Evolutionary conservation across 495 filamentous ascomycete genomes (phyloP).

Genomic region (Cairneyella variabilis): DNA sequence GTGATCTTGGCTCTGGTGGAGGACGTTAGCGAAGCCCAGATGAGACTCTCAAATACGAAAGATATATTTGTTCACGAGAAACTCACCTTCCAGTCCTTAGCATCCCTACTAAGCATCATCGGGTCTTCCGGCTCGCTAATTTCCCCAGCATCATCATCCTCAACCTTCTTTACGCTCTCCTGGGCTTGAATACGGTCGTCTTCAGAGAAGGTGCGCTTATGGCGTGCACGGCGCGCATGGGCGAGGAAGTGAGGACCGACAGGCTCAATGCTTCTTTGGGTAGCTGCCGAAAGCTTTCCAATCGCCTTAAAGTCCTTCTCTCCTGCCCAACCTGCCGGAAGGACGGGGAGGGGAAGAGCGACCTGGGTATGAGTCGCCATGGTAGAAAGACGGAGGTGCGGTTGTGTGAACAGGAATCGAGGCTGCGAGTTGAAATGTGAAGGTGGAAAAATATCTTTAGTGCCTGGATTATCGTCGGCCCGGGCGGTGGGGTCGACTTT

Average conservation of each 20-base stretch:
- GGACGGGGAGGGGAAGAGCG: conserved; percentile 61
- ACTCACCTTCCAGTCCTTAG: conserved; percentile 98
- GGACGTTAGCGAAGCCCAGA: conserved; percentile 24
- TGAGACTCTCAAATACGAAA: too few species aligned
- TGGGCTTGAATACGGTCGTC: conserved; percentile 96
- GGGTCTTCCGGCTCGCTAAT: conserved; percentile 91
- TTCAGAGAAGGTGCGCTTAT: conserved; percentile 96
- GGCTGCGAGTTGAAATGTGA: too few species aligned
- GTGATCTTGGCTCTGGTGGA: conserved; percentile 86
- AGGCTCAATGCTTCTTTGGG: conserved; percentile 84
- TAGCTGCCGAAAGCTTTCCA: conserved; percentile 62
- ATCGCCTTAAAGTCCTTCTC: conserved; percentile 90
- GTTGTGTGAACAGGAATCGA: too few species aligned
- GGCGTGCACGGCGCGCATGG: conserved; percentile 90
- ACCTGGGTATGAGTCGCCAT: conserved; percentile 38
- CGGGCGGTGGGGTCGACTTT: too few species aligned
- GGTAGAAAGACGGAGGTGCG: too few species aligned
- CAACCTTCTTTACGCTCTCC: conserved; percentile 90
- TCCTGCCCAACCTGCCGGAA: conserved; percentile 78
- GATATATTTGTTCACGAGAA: background rate
- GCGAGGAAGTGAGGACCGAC: conserved; percentile 97
- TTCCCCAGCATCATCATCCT: conserved; percentile 84
- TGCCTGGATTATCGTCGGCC: too few species aligned
- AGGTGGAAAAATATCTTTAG: too few species aligned
- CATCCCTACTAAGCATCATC: conserved; percentile 83